These are phyloP conservation scores for Pyronema domesticum DNA, from an alignment of 495 filamentous ascomycete genomes.

Conservation along the genomic window DNA sequence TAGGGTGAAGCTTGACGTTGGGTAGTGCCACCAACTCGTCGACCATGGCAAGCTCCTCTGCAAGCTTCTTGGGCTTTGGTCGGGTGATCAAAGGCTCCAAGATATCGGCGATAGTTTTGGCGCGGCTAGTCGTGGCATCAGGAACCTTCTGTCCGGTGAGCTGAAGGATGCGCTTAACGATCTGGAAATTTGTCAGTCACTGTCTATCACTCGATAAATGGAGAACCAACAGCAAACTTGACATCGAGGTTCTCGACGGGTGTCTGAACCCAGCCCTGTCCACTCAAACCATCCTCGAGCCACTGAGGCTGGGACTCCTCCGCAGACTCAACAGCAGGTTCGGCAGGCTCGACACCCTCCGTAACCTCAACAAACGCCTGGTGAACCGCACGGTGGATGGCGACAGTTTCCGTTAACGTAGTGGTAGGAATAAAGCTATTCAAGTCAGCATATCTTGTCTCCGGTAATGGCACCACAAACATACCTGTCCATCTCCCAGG, in stretches of 20 bases:
- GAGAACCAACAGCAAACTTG: constrained; percentile 1
- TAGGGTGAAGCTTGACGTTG: constrained; percentile 49
- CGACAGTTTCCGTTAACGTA: neutral
- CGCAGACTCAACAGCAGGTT: neutral
- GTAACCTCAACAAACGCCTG: constrained; percentile 11
- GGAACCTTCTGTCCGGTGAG: constrained; percentile 55
- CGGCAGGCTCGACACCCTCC: constrained; percentile 3
- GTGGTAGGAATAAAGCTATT: neutral
- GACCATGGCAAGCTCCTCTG: constrained; percentile 26
- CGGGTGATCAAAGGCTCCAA: constrained; percentile 35
- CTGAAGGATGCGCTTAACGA: constrained; percentile 41
- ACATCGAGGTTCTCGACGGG: neutral
- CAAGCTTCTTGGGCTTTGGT: constrained; percentile 42
- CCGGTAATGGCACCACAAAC: neutral
- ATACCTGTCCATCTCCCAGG: constrained; percentile 16
- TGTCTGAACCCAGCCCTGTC: neutral
- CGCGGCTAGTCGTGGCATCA: constrained; percentile 42
- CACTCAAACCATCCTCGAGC: constrained; percentile 6
- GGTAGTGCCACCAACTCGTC: constrained; percentile 33
- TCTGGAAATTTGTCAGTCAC: constrained; percentile 1
- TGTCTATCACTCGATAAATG: neutral
- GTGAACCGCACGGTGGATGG: constrained; percentile 11
- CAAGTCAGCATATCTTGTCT: neutral
- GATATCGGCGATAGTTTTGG: constrained; percentile 38
- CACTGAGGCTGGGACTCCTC: neutral